phyloP scores from a whole-genome alignment of 371 early-diverging fungal species.

The Rhizoclosmatium hyalinum region DNA sequence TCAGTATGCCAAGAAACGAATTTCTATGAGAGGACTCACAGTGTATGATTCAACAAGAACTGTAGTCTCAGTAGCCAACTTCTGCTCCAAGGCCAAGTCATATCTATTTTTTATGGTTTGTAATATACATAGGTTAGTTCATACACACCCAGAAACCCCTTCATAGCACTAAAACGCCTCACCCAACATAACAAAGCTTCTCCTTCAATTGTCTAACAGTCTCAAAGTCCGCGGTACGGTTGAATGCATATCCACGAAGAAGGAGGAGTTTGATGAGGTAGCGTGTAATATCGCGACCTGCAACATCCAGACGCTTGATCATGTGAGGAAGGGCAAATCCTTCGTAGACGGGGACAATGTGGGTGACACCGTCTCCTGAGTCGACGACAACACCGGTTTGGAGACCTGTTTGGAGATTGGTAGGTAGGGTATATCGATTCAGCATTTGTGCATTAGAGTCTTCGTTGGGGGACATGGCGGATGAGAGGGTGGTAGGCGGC shows the following conservation, averaged over 20 bases:
- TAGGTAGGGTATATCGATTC: too few relatives aligned
- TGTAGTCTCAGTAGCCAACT: conserved; percentile 95
- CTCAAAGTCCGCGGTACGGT: conserved; percentile 97
- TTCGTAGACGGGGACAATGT: conserved; percentile 96
- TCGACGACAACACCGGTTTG: conserved; percentile 97
- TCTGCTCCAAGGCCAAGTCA: conserved; percentile 91
- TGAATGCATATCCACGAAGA: conserved; percentile 94
- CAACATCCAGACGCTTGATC: conserved; percentile 92
- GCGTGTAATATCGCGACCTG: conserved; percentile 95
- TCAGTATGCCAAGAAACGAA: conserved; percentile 4
- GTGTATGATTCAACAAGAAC: conserved; percentile 95
- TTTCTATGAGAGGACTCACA: conserved; percentile 48
- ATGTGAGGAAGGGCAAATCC: conserved; percentile 93
- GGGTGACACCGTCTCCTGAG: conserved; percentile 97
- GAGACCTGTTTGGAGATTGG: conserved; percentile 64
- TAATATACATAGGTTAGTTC: background rate
- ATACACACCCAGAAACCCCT: too few relatives aligned
- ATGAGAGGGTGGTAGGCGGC: conserved; percentile 6
- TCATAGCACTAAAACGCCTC: conserved; percentile 11
- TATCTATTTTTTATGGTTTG: conserved; percentile 63
- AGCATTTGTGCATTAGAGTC: too few relatives aligned
- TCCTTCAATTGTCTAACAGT: conserved; percentile 97
- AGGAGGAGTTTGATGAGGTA: conserved; percentile 94
- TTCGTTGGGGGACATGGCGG: background rate
- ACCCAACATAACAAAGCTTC: conserved; percentile 96